Conservation (phyloP, 805 yeast genomes). For the Cyberlindnera veronae region DNA sequence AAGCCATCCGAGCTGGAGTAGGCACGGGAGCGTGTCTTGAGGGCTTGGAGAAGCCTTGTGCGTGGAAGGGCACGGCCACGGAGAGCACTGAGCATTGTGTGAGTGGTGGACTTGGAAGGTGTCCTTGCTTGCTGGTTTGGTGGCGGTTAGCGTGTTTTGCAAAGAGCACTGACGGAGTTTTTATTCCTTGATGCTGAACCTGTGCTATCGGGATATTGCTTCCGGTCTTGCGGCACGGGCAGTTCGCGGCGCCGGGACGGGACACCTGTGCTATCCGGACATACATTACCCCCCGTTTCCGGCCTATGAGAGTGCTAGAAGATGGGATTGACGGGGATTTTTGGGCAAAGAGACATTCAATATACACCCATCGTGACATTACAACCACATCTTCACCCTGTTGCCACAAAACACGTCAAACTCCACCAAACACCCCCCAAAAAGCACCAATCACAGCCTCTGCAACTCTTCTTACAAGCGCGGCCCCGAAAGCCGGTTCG, state of each 20-base stretch:
- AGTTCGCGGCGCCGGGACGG: not conserved
- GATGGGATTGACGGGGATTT: no score
- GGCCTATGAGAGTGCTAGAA: no score
- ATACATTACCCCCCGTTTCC: no score
- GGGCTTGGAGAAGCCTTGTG: conserved; percentile 17
- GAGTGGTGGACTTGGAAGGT: not conserved
- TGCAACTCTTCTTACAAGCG: not conserved
- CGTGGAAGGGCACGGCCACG: conserved; percentile 26
- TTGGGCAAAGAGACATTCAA: no score
- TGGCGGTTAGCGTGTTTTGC: not conserved
- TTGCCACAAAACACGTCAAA: no score
- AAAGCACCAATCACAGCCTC: not conserved
- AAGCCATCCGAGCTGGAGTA: conserved; percentile 55
- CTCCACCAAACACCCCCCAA: no score
- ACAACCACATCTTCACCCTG: no score
- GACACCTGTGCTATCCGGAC: not conserved
- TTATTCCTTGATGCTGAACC: not conserved
- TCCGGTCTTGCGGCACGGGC: conserved; percentile 10
- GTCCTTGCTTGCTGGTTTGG: not conserved
- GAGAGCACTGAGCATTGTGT: conserved; percentile 26
- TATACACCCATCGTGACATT: no score
- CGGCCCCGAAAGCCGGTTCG: conserved; percentile 7
- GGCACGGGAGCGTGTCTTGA: conserved; percentile 13
- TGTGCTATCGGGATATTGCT: conserved; percentile 1
- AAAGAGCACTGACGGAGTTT: not conserved